Percentiles rank a stretch among this genome's conserved stretches.
These are phyloP conservation scores for Colletotrichum filicis DNA, from an alignment of 2,329 filamentous ascomycete species.

Conservation along the genomic window DNA sequence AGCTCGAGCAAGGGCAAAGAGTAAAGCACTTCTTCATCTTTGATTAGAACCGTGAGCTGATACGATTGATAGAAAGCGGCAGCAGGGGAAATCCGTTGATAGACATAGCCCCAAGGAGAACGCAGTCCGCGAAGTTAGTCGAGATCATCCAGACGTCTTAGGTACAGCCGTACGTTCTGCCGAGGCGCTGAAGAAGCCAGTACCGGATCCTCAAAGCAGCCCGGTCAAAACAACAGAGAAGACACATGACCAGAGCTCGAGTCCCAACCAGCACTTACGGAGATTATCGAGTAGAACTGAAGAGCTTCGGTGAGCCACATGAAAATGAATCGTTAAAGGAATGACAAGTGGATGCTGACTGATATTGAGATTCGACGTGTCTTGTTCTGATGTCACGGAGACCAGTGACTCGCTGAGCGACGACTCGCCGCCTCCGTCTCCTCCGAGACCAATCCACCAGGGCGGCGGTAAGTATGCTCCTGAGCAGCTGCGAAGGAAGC, in stretches of 20 bases:
- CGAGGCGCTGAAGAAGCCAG: background rate
- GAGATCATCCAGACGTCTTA: background rate
- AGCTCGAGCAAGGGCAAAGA: background rate
- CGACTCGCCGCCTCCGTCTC: conserved; percentile 22
- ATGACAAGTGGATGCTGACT: background rate
- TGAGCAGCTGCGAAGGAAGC: conserved; percentile 4
- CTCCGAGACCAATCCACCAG: conserved; percentile 31
- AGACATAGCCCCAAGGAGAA: background rate
- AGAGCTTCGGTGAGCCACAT: background rate
- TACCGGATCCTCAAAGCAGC: background rate
- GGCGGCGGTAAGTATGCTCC: conserved; percentile 29
- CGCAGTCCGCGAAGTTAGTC: background rate
- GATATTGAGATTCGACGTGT: background rate
- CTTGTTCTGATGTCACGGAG: background rate
- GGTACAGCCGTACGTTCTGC: background rate
- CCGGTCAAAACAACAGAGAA: background rate
- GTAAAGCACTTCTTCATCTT: background rate
- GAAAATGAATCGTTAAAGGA: background rate
- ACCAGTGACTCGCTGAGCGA: background rate
- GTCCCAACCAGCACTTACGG: background rate
- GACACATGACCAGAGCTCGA: background rate
- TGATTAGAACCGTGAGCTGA: background rate
- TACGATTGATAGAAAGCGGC: background rate
- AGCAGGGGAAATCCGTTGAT: background rate
- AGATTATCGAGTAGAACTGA: background rate